Evolutionary conservation across 768 basidiomycete genomes (phyloP).

Genomic region (Suillus decipiens): DNA sequence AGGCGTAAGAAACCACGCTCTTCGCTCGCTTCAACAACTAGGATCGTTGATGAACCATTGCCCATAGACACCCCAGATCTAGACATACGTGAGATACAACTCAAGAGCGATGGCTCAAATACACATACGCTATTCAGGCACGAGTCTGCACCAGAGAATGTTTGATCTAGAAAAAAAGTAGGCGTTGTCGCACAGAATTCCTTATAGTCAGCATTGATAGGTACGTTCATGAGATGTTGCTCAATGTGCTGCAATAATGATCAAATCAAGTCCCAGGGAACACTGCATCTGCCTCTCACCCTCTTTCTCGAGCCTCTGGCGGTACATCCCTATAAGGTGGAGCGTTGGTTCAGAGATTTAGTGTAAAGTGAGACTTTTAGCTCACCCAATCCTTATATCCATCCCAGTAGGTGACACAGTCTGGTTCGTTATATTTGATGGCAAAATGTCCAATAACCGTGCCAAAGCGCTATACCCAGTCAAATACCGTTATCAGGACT

Average conservation of each 20-base stretch:
- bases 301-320: conserved; percentile 23
- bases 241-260: conserved; percentile 24
- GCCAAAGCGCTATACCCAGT: conserved; percentile 17
- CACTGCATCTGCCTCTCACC: conserved; percentile 10
- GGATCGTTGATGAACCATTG: conserved; percentile 13
- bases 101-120: background rate
- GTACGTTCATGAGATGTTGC: conserved; percentile 29
- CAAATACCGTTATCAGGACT: background rate
- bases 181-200: conserved; percentile 39
- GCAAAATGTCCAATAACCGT: conserved; percentile 30
- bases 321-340: conserved; percentile 23
- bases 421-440: conserved; percentile 26
- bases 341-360: background rate
- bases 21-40: background rate
- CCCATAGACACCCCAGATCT: conserved; percentile 16
- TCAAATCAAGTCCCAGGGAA: conserved; percentile 1
- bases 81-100: background rate
- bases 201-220: conserved; percentile 25
- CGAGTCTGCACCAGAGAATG: conserved; percentile 25
- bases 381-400: conserved; percentile 27
- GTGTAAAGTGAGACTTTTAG: background rate
- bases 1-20: background rate
- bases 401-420: conserved; percentile 29
- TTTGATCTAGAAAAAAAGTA: conserved; percentile 17
- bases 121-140: background rate